Evolutionary conservation across 108 stramenopile genomes (phyloP), one percentile per base, ranked within the genome.

Genomic region (Fragilaria radians): DNA sequence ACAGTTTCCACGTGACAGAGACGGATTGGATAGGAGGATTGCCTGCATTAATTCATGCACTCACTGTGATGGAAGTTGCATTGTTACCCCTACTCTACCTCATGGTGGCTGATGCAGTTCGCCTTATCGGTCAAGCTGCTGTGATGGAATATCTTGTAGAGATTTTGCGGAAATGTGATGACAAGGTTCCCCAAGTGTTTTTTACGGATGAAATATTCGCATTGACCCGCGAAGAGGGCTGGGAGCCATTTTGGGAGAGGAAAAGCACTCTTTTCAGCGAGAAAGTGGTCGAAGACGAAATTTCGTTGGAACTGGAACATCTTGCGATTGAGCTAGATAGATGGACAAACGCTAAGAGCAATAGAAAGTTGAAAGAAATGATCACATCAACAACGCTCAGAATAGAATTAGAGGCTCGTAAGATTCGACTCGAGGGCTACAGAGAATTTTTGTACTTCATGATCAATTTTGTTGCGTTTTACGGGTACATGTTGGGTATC

Each of bases 381-480:
- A 26, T 69, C 19, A 54, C 52, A 18, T 28, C 66, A 3, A 31
- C 68, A 48, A 53, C 61, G 25, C n/a, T 36, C 25, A 45, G n/a
- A 33, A 34, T 84, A 45, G 55, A 57, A 29, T 48, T 21, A n/a
- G 54, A 61, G 1, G 66, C 67, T 23, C 45, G 31, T 7, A 52
- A 42, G 17, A 28, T 52, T 14, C 48, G 64, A 24, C 30, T 65
- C 61, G 83, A 89, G 58, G 89, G 85, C 31, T 82, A 83, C 59
- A 73, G 87, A 21, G 85, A 86, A 58, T 88, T 83, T 54, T 7
- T 88, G 19, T 94, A 88, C 57, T 73, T 91, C 28, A 51, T 91
- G 5, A 61, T 91, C 55, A 94, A 94, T 57, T 86, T 81, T 54
- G 59, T 85, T 53, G 93, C 93, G 19, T 91, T 94, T 62, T 91